Conservation (phyloP, 164 flowering plant genomes). For the Tetrastigma voinierianum region DNA sequence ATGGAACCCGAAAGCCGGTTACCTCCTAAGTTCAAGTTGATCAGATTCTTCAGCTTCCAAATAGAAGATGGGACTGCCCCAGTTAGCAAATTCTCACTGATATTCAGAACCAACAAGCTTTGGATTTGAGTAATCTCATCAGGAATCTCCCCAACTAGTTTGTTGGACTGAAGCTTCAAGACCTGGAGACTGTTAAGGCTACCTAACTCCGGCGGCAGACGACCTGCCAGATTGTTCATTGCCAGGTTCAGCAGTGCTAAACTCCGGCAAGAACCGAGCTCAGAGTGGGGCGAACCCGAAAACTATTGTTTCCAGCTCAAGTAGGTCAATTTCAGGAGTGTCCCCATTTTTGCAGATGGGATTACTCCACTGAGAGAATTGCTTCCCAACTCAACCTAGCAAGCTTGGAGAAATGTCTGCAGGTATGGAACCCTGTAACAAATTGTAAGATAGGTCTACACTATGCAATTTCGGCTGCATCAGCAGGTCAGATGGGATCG, state of each 20-base stretch:
- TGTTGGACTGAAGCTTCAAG: constrained; percentile 51
- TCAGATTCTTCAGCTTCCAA: constrained; percentile 33
- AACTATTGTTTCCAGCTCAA: constrained; percentile 55
- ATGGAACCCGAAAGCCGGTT: constrained; percentile 55
- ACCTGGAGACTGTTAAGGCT: constrained; percentile 46
- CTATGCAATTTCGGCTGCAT: constrained; percentile 31
- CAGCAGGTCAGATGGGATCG: constrained; percentile 51
- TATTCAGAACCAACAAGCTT: constrained; percentile 36
- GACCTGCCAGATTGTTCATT: constrained; percentile 42
- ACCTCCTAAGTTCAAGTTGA: constrained; percentile 33
- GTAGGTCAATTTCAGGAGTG: constrained; percentile 39
- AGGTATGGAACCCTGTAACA: constrained; percentile 50
- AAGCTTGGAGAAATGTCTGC: constrained; percentile 33
- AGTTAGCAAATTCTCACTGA: constrained; percentile 49
- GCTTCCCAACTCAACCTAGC: constrained; percentile 59
- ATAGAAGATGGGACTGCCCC: constrained; percentile 55
- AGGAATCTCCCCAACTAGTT: constrained; percentile 53
- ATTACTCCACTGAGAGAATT: constrained; percentile 45
- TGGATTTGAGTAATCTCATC: constrained; percentile 24
- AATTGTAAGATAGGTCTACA: constrained; percentile 56
- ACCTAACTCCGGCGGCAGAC: constrained; percentile 44
- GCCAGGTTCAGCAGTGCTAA: constrained; percentile 58
- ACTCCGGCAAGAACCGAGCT: constrained; percentile 41
- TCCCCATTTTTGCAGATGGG: constrained; percentile 22
- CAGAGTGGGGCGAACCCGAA: constrained; percentile 47